phyloP scores from a whole-genome alignment of 257 asterid genomes.

The Solanum piurae region DNA sequence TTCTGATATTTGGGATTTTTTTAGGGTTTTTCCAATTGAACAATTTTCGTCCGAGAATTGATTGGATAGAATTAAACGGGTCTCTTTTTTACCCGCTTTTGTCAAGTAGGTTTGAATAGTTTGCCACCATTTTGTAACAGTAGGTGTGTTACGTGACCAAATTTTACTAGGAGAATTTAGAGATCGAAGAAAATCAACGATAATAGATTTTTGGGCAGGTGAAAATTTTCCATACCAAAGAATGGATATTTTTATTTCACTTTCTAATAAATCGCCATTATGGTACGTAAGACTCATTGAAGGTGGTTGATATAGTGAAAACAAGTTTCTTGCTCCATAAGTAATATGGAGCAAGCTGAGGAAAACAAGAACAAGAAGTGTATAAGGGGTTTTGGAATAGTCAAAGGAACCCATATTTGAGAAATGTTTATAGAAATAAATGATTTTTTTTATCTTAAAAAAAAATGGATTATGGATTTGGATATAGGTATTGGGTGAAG shows the following conservation, averaged over 20 bases:
- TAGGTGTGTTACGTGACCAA: conserved; percentile 17
- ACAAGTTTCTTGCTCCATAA: conserved; percentile 11
- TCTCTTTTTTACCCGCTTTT: conserved; percentile 29
- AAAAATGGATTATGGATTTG: background rate
- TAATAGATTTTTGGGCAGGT: conserved; percentile 50
- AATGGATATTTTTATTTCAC: conserved; percentile 45
- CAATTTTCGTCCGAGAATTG: conserved; percentile 29
- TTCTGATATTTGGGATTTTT: conserved; percentile 27
- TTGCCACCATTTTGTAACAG: conserved; percentile 68
- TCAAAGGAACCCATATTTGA: background rate
- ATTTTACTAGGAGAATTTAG: conserved; percentile 19
- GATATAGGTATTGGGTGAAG: background rate
- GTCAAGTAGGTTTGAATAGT: conserved; percentile 44
- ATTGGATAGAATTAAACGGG: conserved; percentile 25
- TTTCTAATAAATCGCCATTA: conserved; percentile 51
- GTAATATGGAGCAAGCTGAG: background rate
- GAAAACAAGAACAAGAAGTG: conserved; percentile 1
- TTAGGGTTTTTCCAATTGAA: conserved; percentile 44
- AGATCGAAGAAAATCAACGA: conserved; percentile 54
- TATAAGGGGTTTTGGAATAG: background rate
- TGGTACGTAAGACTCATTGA: conserved; percentile 29
- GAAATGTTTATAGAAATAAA: background rate
- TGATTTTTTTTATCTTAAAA: background rate
- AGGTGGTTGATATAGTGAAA: conserved; percentile 14
- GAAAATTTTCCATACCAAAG: conserved; percentile 67